Evolutionary conservation across 2,329 filamentous ascomycete species (phyloP).

Genomic region (Corynespora cassiicola): DNA sequence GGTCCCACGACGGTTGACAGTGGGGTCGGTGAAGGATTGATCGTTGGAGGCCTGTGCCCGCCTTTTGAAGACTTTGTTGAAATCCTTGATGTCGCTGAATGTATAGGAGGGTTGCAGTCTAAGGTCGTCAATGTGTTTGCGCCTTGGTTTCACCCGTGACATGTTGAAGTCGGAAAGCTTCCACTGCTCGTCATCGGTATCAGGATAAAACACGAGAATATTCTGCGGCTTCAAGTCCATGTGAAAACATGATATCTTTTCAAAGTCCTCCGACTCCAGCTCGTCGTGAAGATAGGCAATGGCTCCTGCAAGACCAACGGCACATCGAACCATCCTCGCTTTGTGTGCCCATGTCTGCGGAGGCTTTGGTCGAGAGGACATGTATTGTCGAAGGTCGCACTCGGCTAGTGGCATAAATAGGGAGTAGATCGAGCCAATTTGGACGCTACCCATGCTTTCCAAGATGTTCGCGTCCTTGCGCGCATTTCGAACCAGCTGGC

Average conservation of each 20-base stretch:
- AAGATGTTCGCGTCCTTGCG: conserved; percentile 45
- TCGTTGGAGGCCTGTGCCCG: conserved; percentile 10
- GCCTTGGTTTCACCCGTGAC: conserved; percentile 43
- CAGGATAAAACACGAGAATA: conserved; percentile 43
- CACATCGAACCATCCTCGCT: conserved; percentile 6
- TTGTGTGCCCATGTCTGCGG: neutral
- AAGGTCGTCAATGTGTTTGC: conserved; percentile 10
- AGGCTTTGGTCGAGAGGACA: conserved; percentile 20
- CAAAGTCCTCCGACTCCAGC: conserved; percentile 29
- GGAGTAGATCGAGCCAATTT: conserved; percentile 44
- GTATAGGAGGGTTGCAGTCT: no score
- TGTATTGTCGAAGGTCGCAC: conserved; percentile 48
- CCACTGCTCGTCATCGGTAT: conserved; percentile 45
- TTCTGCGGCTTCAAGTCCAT: conserved; percentile 43
- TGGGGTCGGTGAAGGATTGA: conserved; percentile 9
- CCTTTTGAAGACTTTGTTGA: conserved; percentile 35
- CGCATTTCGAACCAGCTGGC: conserved; percentile 40
- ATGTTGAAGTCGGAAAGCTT: conserved; percentile 54
- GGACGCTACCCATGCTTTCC: conserved; percentile 44
- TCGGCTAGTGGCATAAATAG: conserved; percentile 50
- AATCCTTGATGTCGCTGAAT: conserved; percentile 35
- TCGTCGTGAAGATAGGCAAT: conserved; percentile 40
- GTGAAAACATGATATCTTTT: conserved; percentile 48
- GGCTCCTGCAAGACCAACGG: conserved; percentile 4
- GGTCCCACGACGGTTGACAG: conserved; percentile 35